These are phyloP conservation scores for Penicillium sp. DNA, from an alignment of 2,329 filamentous ascomycete genomes.

Conservation along the genomic window DNA sequence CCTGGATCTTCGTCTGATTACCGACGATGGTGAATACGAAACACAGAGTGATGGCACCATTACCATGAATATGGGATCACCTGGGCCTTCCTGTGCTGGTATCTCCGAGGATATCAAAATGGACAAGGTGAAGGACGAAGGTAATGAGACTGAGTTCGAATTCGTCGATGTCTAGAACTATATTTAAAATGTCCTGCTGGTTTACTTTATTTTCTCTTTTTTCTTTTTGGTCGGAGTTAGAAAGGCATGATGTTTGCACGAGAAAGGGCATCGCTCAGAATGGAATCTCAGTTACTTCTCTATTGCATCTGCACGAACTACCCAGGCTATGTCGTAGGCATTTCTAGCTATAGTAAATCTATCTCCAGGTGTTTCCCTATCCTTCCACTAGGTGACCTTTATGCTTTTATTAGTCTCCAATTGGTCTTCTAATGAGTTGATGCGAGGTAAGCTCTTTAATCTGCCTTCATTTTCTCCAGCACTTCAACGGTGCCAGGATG, in stretches of 20 bases:
- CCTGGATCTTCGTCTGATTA: neutral
- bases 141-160: conserved; percentile 10
- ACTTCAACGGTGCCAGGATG: too few species aligned
- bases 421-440: neutral
- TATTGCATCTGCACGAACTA: neutral
- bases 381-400: too few species aligned
- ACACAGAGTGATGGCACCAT: conserved; percentile 26
- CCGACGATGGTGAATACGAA: conserved; percentile 17
- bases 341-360: neutral
- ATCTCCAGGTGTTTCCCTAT: too few species aligned
- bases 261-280: neutral
- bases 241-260: neutral
- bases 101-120: conserved; percentile 18
- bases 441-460: neutral
- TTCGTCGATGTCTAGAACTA: neutral
- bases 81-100: conserved; percentile 1
- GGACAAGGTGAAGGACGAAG: conserved; percentile 11
- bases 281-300: neutral
- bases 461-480: too few species aligned
- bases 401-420: neutral
- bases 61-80: conserved; percentile 15
- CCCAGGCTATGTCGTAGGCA: too few species aligned
- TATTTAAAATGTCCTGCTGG: neutral
- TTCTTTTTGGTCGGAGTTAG: neutral
- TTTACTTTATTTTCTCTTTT: neutral